phyloP scores from a whole-genome alignment of 2,329 filamentous ascomycete species.

The Trichoderma sp. region DNA sequence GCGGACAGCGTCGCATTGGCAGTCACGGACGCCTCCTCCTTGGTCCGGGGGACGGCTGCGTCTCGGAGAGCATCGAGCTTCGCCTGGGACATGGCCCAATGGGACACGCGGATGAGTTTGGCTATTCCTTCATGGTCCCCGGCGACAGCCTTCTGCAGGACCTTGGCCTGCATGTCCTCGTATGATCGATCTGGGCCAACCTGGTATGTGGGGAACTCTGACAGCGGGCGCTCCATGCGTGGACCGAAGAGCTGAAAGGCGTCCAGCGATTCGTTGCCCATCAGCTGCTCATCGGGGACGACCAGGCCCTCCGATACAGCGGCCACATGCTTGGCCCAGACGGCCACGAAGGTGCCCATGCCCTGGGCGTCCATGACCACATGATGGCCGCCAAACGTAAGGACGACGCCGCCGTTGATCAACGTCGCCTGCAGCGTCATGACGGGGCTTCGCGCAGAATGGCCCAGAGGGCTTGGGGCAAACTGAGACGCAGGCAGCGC shows the following conservation, averaged over 20 bases:
- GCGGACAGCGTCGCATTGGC: conserved; percentile 27
- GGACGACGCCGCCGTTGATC: conserved; percentile 27
- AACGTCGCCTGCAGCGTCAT: conserved; percentile 27
- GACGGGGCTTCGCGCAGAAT: conserved; percentile 24
- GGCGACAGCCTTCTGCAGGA: conserved; percentile 24
- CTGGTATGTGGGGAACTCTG: conserved; percentile 24
- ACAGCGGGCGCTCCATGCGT: conserved; percentile 23
- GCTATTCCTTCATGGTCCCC: conserved; percentile 24
- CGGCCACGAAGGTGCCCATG: conserved; percentile 26
- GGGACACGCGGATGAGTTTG: conserved; percentile 25
- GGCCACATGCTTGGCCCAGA: conserved; percentile 27
- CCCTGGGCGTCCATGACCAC: conserved; percentile 29
- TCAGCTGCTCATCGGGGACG: conserved; percentile 14
- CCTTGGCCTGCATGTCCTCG: conserved; percentile 26
- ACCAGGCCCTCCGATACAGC: conserved; percentile 19
- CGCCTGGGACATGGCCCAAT: conserved; percentile 25
- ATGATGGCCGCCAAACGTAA: conserved; percentile 28
- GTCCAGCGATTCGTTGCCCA: conserved; percentile 19
- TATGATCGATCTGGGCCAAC: conserved; percentile 22
- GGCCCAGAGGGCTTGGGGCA: conserved; percentile 22
- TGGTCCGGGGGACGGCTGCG: conserved; percentile 17
- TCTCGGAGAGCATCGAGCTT: conserved; percentile 24
- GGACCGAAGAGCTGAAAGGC: conserved; percentile 19
- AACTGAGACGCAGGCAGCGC: conserved; percentile 23
- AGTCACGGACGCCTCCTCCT: conserved; percentile 21